phyloP scores from a whole-genome alignment of 2,329 filamentous ascomycete genomes.

The Lasiodiplodia sp. region DNA sequence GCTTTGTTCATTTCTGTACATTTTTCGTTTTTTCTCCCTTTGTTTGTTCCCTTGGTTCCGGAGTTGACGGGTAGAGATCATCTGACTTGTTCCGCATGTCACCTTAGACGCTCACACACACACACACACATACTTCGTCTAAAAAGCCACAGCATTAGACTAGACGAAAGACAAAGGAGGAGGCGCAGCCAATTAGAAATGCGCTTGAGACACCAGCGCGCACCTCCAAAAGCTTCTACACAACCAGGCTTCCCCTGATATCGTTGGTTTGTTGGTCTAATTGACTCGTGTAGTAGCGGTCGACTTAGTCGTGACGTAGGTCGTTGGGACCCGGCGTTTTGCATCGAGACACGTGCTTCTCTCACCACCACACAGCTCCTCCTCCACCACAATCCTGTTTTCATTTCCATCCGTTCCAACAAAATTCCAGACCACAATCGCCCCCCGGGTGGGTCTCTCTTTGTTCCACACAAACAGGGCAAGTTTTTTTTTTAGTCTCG shows the following conservation, averaged over 20 bases:
- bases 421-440: no score
- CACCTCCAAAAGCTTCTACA: neutral
- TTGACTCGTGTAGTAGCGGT: neutral
- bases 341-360: neutral
- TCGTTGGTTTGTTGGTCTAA: neutral
- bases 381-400: neutral
- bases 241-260: neutral
- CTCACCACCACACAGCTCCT: no score
- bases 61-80: slow-evolving; percentile 18
- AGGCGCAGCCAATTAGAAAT: neutral
- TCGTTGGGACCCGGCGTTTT: neutral
- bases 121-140: neutral
- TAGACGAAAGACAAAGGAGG: slow-evolving; percentile 4
- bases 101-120: neutral
- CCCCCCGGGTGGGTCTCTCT: no score
- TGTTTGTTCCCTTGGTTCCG: neutral
- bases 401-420: neutral
- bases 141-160: neutral
- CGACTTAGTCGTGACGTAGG: neutral
- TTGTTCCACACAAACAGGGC: no score
- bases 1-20: neutral
- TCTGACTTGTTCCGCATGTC: slow-evolving; percentile 4
- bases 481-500: no score
- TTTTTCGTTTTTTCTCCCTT: neutral
- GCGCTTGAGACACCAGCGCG: neutral